Evolutionary conservation across 495 filamentous ascomycete species (phyloP).

Genomic region (Friedmanniomyces simplex): DNA sequence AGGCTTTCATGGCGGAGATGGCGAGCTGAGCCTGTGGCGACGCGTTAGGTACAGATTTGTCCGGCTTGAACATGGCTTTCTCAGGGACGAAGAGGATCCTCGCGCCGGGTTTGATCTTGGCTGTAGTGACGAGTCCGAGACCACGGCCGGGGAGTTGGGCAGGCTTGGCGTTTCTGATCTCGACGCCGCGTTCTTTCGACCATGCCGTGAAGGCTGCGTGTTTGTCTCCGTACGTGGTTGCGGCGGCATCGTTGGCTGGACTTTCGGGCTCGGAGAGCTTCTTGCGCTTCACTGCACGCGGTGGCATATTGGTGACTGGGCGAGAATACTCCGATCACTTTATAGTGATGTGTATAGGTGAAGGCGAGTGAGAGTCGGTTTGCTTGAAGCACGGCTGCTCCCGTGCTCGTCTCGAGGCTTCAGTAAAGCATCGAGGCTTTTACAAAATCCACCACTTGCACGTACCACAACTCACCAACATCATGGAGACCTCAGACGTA

Average conservation of each 20-base stretch:
- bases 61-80: conserved; percentile 48
- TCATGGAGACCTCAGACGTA: conserved; percentile 25
- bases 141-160: conserved; percentile 54
- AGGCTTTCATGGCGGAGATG: conserved; percentile 37
- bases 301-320: not conserved
- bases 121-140: conserved; percentile 62
- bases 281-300: not conserved
- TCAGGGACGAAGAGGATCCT: conserved; percentile 54
- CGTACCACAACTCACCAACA: not conserved
- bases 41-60: conserved; percentile 30
- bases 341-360: not conserved
- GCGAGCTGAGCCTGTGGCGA: conserved; percentile 26
- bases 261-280: not conserved
- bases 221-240: no score
- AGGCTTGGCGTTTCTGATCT: conserved; percentile 49
- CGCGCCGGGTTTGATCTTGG: conserved; percentile 47
- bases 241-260: not conserved
- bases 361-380: not conserved
- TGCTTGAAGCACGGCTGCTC: not conserved
- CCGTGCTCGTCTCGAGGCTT: not conserved
- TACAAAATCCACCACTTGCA: not conserved
- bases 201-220: conserved; percentile 14
- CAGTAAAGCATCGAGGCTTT: not conserved
- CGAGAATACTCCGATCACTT: not conserved
- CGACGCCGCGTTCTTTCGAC: conserved; percentile 14